phyloP scores from a whole-genome alignment of 1,139 yeast species.

The Wickerhamomyces sp. region DNA sequence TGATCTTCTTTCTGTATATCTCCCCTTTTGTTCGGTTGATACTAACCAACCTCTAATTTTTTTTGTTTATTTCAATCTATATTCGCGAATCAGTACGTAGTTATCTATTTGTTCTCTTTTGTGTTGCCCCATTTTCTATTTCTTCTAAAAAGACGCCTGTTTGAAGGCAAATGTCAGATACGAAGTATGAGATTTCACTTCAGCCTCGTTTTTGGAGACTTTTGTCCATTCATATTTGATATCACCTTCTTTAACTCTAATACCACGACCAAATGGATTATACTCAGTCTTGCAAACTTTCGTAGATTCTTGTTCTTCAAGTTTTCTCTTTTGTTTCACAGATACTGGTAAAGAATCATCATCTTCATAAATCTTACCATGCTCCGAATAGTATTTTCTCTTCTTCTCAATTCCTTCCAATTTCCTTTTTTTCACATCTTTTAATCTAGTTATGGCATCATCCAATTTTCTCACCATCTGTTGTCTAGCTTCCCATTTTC shows the following conservation, averaged over 20 bases:
- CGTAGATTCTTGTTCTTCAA: slow-evolving; percentile 25
- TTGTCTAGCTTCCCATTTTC: slow-evolving; percentile 86
- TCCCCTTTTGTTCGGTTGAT: no score
- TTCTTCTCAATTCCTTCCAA: slow-evolving; percentile 68
- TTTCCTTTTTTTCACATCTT: slow-evolving; percentile 76
- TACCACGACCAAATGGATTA: slow-evolving; percentile 84
- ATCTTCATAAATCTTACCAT: slow-evolving; percentile 18
- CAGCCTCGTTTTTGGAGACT: slow-evolving; percentile 77
- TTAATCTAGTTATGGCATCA: slow-evolving; percentile 76
- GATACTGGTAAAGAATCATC: slow-evolving; percentile 13
- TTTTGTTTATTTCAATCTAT: no score
- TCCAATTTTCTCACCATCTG: slow-evolving; percentile 78
- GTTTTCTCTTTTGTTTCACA: slow-evolving; percentile 22
- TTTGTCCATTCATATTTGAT: slow-evolving; percentile 71
- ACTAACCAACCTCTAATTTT: no score
- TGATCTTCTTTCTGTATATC: no score
- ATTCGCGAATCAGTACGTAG: no score
- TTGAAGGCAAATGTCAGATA: slow-evolving; percentile 83
- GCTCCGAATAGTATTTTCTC: slow-evolving; percentile 29
- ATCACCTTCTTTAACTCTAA: slow-evolving; percentile 83
- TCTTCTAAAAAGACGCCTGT: slow-evolving; percentile 13
- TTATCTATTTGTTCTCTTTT: no score
- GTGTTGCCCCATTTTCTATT: no score
- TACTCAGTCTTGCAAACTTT: slow-evolving; percentile 47
- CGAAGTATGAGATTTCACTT: slow-evolving; percentile 90